Conservation (phyloP, 2,329 filamentous ascomycete species). For the Aspergillus novoparasiticus region DNA sequence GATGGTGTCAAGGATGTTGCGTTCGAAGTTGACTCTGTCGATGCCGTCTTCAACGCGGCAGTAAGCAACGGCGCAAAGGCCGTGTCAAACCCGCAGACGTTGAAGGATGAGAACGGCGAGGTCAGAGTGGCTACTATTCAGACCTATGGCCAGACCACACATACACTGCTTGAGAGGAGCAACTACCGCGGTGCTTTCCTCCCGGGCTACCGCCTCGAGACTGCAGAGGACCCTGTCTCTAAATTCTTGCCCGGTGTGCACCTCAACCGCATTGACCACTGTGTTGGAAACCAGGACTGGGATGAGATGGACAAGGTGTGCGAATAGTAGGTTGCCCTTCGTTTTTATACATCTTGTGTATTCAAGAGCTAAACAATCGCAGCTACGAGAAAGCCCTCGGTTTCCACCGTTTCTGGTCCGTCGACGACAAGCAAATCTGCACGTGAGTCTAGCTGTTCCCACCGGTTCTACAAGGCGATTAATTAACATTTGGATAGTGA, state of each 20-base stretch:
- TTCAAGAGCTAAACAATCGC: constrained; percentile 3
- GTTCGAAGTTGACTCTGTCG: constrained; percentile 89
- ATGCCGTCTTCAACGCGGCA: constrained; percentile 75
- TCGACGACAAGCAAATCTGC: constrained; percentile 90
- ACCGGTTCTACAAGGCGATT: background rate
- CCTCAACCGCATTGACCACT: constrained; percentile 85
- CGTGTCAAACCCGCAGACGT: constrained; percentile 56
- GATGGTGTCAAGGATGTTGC: constrained; percentile 95
- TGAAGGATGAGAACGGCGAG: constrained; percentile 63
- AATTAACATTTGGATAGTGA: constrained; percentile 50
- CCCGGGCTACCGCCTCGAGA: constrained; percentile 71
- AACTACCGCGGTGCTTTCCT: constrained; percentile 77
- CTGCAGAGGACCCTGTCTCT: constrained; percentile 50
- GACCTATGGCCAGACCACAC: constrained; percentile 94
- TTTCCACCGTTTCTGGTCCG: constrained; percentile 97
- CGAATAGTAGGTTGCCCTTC: constrained; percentile 51
- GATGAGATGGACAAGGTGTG: constrained; percentile 74
- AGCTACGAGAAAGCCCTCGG: constrained; percentile 86
- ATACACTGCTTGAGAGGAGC: constrained; percentile 78
- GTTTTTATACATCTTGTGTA: background rate
- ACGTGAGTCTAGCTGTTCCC: constrained; percentile 46
- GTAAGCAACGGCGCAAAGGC: constrained; percentile 54
- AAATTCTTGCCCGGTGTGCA: constrained; percentile 62
- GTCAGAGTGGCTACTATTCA: constrained; percentile 77
- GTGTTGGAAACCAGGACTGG: constrained; percentile 97